Base-by-base conservation (phyloP, 306 rosid genomes). In the Betula pendula region DNA sequence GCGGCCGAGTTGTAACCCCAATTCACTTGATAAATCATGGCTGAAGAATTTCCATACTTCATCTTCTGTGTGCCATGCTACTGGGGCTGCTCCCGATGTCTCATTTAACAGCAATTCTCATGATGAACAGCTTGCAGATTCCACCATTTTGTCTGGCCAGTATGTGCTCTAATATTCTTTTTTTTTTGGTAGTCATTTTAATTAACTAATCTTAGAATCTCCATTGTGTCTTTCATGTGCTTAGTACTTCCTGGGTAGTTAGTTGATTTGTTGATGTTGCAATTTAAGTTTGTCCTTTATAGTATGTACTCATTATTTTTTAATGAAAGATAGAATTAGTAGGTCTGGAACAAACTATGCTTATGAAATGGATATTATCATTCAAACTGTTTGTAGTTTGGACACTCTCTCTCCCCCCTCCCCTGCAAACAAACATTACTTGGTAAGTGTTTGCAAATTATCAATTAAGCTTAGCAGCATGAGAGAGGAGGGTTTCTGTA, bases 1-100 rank as follows among this genome's bases (percentile, higher is more conserved):
- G 50, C 40, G 73, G 87, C 82, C 79, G 79, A 86, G 63, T 35
- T 75, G 52, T 68, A 79, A 76, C 65, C 72, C 81, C 35, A 71
- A 73, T 70, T 52, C 77, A 50, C 72, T 74, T 75, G 75, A 72
- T 78, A 89, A 87, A 70, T 81, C 84, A 45, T 75, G 77, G 88
- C 29, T 63, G 76, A 88, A 86, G 74, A 83, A 70, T 82, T 48
- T 76, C 17, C 81, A 79, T 45, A 27, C 70, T 29, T 74, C 80
- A 6, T 75, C 87, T 58, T 83, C 81, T 52, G 77, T 79, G 25
- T 84, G 86, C 84, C 76, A 63, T 71, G 82, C 89, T 49, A 75
- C 92, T 31, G 86, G 88, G 27, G 85, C 93, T 69, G 92, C 87
- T 48, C 90, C 87, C 70, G 86, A 84, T 82, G 84, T 91, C 29